Evolutionary conservation across 768 basidiomycete species (phyloP).

Genomic region (Rhodosporidiobolus sp.): DNA sequence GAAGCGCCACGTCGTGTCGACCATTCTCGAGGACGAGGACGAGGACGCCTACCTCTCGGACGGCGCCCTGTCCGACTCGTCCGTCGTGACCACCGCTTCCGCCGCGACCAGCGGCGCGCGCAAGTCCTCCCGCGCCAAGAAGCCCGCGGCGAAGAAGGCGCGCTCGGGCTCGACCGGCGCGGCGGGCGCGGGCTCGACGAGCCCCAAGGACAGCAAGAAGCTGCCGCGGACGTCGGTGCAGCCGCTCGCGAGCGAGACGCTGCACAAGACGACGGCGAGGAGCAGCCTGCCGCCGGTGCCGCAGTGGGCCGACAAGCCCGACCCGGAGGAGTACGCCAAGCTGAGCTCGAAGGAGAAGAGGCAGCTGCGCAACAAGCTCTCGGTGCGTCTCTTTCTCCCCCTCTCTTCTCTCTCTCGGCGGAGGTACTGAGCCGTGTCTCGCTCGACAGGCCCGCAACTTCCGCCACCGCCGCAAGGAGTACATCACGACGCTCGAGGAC

Average conservation of each 20-base stretch:
- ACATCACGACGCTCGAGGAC: slow-evolving; percentile 87
- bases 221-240: slow-evolving; percentile 24
- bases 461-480: slow-evolving; percentile 58
- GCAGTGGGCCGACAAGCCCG: slow-evolving; percentile 57
- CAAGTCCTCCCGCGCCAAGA: slow-evolving; percentile 6
- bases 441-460: slow-evolving; percentile 22
- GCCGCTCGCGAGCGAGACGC: slow-evolving; percentile 22
- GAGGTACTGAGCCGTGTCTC: background rate
- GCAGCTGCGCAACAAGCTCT: slow-evolving; percentile 94
- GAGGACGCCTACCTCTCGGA: slow-evolving; percentile 21
- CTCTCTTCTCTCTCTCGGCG: background rate
- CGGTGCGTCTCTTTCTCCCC: slow-evolving; percentile 72
- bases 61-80: slow-evolving; percentile 12
- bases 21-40: slow-evolving; percentile 16
- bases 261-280: slow-evolving; percentile 33
- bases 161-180: slow-evolving; percentile 2
- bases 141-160: slow-evolving; percentile 20
- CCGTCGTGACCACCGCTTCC: background rate
- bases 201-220: background rate
- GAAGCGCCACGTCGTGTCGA: slow-evolving; percentile 23
- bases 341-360: slow-evolving; percentile 94
- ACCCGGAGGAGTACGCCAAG: slow-evolving; percentile 90
- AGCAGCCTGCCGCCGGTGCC: slow-evolving; percentile 40
- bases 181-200: background rate
- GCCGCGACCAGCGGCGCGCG: background rate